Conservation (phyloP, 371 early-diverging fungal species). For the Mortierella sp. region DNA sequence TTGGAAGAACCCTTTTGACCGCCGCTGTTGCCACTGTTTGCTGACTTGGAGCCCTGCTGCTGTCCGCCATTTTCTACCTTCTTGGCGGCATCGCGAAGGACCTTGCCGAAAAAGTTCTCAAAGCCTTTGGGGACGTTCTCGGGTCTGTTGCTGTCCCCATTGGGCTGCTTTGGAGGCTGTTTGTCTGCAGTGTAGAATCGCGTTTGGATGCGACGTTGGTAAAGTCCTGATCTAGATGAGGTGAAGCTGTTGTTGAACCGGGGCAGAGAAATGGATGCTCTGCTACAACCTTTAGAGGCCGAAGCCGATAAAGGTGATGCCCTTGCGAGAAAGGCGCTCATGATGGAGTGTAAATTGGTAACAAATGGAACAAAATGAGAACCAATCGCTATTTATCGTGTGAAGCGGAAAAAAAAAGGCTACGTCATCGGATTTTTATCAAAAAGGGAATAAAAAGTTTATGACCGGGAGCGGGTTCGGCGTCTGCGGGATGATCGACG, state of each 20-base stretch:
- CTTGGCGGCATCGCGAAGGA: conserved; percentile 41
- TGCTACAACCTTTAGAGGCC: conserved; percentile 16
- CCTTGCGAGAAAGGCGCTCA: conserved; percentile 53
- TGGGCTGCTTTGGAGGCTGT: conserved; percentile 27
- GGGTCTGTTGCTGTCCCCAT: conserved; percentile 28
- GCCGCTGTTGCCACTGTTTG: conserved; percentile 23
- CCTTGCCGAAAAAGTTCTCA: conserved; percentile 61
- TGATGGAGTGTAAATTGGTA: conserved; percentile 7
- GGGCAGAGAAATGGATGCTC: conserved; percentile 15
- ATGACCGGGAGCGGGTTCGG: conserved; percentile 8
- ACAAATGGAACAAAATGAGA: background rate
- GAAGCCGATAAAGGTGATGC: conserved; percentile 28
- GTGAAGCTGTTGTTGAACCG: conserved; percentile 9
- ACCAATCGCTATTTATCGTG: background rate
- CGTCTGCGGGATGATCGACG: conserved; percentile 19
- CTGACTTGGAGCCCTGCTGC: conserved; percentile 31
- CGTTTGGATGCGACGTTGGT: conserved; percentile 25
- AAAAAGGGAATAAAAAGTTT: background rate
- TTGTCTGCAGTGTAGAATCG: conserved; percentile 41
- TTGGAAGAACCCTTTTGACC: conserved; percentile 15
- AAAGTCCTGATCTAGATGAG: conserved; percentile 23
- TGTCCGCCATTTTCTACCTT: conserved; percentile 39
- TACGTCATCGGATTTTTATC: background rate
- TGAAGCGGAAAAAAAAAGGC: background rate
- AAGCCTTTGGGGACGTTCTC: conserved; percentile 59